Evolutionary conservation across 305 asterid species (phyloP).

Genomic region (Striga hermonthica): DNA sequence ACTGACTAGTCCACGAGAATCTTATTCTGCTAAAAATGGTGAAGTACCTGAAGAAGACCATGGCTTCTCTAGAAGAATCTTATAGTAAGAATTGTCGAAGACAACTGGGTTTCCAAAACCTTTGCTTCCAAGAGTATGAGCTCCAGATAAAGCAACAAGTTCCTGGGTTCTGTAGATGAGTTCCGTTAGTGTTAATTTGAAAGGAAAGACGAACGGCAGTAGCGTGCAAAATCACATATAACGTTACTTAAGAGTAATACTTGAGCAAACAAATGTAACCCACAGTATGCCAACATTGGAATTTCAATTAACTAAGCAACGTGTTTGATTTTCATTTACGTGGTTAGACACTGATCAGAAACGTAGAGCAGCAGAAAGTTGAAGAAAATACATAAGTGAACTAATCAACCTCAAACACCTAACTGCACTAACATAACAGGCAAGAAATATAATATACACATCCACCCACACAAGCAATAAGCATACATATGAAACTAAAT

Average conservation of each 20-base stretch:
- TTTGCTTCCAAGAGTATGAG: constrained; percentile 86
- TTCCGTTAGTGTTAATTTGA: no score
- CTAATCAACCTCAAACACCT: background rate
- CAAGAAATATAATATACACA: background rate
- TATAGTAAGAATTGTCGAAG: constrained; percentile 85
- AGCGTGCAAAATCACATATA: background rate
- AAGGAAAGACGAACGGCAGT: background rate
- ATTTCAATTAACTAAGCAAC: background rate
- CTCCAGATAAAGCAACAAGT: constrained; percentile 90
- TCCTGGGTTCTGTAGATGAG: constrained; percentile 61
- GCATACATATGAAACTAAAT: no score
- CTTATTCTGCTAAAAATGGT: background rate
- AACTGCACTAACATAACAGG: constrained; percentile 8
- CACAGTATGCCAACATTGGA: background rate
- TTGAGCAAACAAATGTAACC: background rate
- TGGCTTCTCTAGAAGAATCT: constrained; percentile 77
- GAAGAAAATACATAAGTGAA: background rate
- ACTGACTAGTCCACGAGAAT: no score
- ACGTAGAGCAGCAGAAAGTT: background rate
- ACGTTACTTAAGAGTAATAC: background rate
- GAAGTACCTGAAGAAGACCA: constrained; percentile 70
- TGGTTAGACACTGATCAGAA: background rate
- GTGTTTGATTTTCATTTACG: constrained; percentile 11
- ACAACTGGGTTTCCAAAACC: constrained; percentile 79
- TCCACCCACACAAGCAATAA: no score